These are phyloP conservation scores for Cicer chorassanicum DNA, from an alignment of 306 rosid species.

Conservation along the genomic window DNA sequence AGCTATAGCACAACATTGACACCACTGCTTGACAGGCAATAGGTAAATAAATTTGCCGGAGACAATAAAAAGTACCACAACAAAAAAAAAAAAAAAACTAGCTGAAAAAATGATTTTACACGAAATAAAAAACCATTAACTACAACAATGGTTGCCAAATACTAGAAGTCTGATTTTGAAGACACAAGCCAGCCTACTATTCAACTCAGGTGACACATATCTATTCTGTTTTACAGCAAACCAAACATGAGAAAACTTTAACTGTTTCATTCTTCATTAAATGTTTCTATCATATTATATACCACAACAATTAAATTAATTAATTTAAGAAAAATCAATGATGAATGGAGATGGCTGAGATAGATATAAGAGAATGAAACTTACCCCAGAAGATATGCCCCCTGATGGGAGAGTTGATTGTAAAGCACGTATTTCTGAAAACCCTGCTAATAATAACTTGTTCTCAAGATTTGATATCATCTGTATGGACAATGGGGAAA, in stretches of 20 bases:
- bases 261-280: background rate
- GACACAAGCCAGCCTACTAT: slow-evolving; percentile 16
- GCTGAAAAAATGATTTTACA: background rate
- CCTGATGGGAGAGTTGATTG: slow-evolving; percentile 44
- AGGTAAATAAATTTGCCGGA: background rate
- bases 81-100: background rate
- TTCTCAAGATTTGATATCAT: slow-evolving; percentile 56
- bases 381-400: slow-evolving; percentile 53
- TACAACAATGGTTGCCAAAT: slow-evolving; percentile 5
- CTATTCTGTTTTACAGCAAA: background rate
- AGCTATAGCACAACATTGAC: no score
- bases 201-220: background rate
- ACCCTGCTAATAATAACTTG: slow-evolving; percentile 78
- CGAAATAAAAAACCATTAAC: slow-evolving; percentile 14
- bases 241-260: background rate
- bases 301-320: background rate
- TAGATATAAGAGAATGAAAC: slow-evolving; percentile 39
- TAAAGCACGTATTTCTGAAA: slow-evolving; percentile 64
- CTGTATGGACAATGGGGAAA: slow-evolving; percentile 51
- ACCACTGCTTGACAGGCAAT: background rate
- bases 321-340: background rate
- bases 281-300: background rate
- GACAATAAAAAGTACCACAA: background rate
- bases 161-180: slow-evolving; percentile 7
- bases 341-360: slow-evolving; percentile 15